phyloP scores from a whole-genome alignment of 441 rosid species.

The Adansonia rubrostipa region DNA sequence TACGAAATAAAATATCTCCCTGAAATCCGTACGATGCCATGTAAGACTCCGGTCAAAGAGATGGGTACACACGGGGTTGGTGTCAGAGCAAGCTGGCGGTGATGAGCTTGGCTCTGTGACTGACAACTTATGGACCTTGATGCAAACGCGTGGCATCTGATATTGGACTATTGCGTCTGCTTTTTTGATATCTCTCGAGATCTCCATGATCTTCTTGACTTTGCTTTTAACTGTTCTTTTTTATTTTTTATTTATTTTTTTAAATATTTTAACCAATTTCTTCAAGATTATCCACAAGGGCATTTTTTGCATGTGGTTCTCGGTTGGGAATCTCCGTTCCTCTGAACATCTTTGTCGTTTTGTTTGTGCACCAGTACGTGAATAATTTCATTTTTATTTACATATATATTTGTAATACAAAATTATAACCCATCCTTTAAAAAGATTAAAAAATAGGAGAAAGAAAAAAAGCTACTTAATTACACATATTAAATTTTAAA shows the following conservation, averaged over 20 bases:
- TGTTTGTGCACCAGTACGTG: not conserved
- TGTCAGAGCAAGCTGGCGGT: constrained; percentile 27
- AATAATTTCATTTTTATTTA: no score
- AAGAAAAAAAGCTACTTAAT: no score
- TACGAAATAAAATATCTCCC: constrained; percentile 5
- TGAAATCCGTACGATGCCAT: not conserved
- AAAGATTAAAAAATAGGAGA: no score
- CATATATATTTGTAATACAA: no score
- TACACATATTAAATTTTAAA: no score
- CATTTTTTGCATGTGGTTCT: not conserved
- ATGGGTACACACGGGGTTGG: constrained; percentile 31
- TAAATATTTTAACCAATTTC: not conserved
- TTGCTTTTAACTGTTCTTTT: not conserved
- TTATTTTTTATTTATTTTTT: not conserved
- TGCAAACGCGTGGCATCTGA: constrained; percentile 28
- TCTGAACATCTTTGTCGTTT: constrained; percentile 5
- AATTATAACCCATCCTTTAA: no score
- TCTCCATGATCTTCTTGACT: constrained; percentile 34
- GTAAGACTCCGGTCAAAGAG: constrained; percentile 18
- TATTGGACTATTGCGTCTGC: not conserved
- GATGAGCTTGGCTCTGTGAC: not conserved
- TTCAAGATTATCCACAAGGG: constrained; percentile 20
- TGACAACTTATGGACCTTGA: constrained; percentile 15
- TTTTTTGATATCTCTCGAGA: constrained; percentile 22
- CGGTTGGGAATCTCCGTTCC: not conserved